Percentiles rank a stretch among this genome's conserved stretches.
phyloP scores from a whole-genome alignment of 441 rosid species.

The Erodium chrysanthum region DNA sequence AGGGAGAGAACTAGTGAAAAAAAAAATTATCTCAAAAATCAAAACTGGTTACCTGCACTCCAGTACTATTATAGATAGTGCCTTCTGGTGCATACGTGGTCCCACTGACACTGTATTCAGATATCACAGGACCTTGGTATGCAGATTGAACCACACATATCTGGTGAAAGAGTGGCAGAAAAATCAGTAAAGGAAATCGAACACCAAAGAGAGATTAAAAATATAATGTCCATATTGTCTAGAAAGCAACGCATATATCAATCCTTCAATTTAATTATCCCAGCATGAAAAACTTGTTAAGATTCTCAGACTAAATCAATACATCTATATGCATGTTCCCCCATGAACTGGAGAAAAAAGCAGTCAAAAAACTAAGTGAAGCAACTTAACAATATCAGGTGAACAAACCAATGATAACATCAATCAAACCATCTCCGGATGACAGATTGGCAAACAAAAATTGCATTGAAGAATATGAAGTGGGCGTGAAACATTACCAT shows the following conservation, averaged over 20 bases:
- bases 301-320: background rate
- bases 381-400: background rate
- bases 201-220: background rate
- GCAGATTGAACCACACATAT: slow-evolving; percentile 74
- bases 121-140: slow-evolving; percentile 48
- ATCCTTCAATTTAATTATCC: background rate
- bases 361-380: background rate
- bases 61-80: slow-evolving; percentile 52
- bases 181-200: background rate
- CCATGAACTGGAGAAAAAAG: background rate
- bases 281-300: background rate
- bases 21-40: background rate
- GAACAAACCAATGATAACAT: background rate
- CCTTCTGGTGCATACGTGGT: slow-evolving; percentile 99
- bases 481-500: background rate
- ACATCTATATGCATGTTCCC: background rate
- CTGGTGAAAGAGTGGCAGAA: slow-evolving; percentile 33
- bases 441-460: background rate
- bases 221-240: background rate
- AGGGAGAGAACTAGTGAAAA: background rate
- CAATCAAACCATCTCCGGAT: background rate
- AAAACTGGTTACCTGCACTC: slow-evolving; percentile 47
- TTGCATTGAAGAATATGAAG: background rate
- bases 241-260: background rate
- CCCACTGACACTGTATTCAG: slow-evolving; percentile 78